These are phyloP conservation scores for Penicillium alfredii DNA, from an alignment of 495 filamentous ascomycete species.

Conservation along the genomic window DNA sequence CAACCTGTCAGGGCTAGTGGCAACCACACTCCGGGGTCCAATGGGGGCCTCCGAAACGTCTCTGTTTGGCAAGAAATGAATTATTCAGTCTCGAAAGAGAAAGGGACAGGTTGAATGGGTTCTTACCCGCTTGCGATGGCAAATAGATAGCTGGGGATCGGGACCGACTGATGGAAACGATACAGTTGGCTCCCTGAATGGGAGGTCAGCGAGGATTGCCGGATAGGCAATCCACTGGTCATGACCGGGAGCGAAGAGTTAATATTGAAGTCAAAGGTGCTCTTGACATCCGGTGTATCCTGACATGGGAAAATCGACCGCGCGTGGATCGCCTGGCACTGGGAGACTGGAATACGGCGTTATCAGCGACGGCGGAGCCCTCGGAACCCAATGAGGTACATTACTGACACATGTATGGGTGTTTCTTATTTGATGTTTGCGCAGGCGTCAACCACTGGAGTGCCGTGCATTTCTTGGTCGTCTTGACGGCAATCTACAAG, in stretches of 20 bases:
- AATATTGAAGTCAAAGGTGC: constrained; percentile 81
- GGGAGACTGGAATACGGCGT: constrained; percentile 53
- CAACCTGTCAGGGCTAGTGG: constrained; percentile 82
- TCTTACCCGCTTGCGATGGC: constrained; percentile 74
- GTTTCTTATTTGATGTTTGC: constrained; percentile 88
- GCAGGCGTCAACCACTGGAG: constrained; percentile 88
- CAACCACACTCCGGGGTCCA: constrained; percentile 76
- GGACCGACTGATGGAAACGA: constrained; percentile 79
- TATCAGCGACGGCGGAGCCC: constrained; percentile 1
- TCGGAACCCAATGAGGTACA: too few relatives aligned
- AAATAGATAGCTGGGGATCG: constrained; percentile 91
- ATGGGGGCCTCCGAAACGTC: constrained; percentile 80
- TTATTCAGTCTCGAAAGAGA: not conserved
- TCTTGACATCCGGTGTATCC: constrained; percentile 94
- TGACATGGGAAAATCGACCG: constrained; percentile 93
- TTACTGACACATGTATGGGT: constrained; percentile 83
- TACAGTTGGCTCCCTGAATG: constrained; percentile 52
- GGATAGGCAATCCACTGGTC: constrained; percentile 73
- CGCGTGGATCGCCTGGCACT: constrained; percentile 95
- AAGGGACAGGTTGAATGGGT: not conserved
- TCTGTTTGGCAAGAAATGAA: constrained; percentile 19
- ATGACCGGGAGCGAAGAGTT: constrained; percentile 80
- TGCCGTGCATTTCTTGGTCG: constrained; percentile 82
- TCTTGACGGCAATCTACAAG: constrained; percentile 51
- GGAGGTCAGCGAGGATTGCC: constrained; percentile 37